A percentile compares a stretch with the other conserved stretches of the same genome.
Conservation (phyloP, 495 filamentous ascomycete genomes). For the Sordaria brevicollis region DNA sequence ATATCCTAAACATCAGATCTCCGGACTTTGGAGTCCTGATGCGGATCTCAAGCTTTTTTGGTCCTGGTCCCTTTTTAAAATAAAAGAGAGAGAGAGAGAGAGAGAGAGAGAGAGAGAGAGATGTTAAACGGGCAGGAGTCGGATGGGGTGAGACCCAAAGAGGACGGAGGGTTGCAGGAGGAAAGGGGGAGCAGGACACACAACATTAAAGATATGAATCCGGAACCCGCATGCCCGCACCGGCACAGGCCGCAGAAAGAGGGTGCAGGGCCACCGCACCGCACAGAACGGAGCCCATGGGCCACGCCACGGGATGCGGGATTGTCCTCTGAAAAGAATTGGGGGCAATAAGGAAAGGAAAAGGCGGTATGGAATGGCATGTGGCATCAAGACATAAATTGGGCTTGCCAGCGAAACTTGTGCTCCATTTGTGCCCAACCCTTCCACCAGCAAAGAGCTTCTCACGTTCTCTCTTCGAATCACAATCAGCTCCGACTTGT, state of each 20-base stretch:
- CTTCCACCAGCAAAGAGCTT: not conserved
- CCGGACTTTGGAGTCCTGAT: not conserved
- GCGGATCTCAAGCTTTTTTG: not conserved
- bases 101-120: too few relatives aligned
- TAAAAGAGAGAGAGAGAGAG: too few relatives aligned
- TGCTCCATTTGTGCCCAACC: conserved; percentile 2
- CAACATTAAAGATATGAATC: not conserved
- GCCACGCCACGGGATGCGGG: not conserved
- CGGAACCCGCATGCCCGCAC: not conserved
- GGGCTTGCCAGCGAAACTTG: conserved; percentile 1
- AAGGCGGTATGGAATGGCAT: not conserved
- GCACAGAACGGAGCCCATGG: not conserved
- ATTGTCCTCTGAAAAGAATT: too few relatives aligned
- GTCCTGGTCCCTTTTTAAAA: not conserved
- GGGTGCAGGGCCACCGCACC: not conserved
- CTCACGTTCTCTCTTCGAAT: conserved; percentile 7
- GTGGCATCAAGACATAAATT: not conserved
- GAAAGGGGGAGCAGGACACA: not conserved
- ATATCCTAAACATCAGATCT: not conserved
- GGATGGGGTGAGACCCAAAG: not conserved
- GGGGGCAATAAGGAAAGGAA: not conserved
- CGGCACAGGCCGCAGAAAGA: not conserved
- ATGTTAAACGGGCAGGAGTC: not conserved
- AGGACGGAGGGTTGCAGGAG: not conserved
- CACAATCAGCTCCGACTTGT: conserved; percentile 9